Conservation (phyloP, 1,284 basidiomycete genomes). For the Irpex sp. region DNA sequence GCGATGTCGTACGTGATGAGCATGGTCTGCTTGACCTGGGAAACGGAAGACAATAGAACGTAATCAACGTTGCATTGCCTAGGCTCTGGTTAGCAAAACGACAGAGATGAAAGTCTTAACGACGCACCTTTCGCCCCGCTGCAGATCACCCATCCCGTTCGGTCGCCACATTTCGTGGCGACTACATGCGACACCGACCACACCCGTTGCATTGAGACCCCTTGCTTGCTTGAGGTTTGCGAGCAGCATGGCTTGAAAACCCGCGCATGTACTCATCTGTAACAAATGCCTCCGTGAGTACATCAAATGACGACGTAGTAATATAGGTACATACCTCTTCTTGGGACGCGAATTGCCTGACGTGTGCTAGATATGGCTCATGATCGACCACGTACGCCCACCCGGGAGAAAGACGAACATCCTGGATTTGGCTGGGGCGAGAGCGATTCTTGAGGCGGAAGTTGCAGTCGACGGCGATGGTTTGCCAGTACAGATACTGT, state of each 20-base stretch:
- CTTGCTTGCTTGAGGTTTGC: constrained; percentile 16
- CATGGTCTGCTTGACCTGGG: background rate
- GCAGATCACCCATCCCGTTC: constrained; percentile 22
- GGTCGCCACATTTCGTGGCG: constrained; percentile 21
- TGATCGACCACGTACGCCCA: constrained; percentile 26
- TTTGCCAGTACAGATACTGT: constrained; percentile 16
- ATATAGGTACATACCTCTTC: constrained; percentile 16
- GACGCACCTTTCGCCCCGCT: constrained; percentile 22
- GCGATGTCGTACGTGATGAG: constrained; percentile 18
- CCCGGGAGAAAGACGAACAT: constrained; percentile 19
- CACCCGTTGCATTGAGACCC: constrained; percentile 19
- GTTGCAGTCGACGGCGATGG: constrained; percentile 25
- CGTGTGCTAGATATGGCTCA: constrained; percentile 16
- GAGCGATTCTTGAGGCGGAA: constrained; percentile 25
- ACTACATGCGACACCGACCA: constrained; percentile 18
- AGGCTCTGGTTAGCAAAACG: background rate
- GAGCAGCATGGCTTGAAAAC: constrained; percentile 14
- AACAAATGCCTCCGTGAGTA: background rate
- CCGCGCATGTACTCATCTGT: constrained; percentile 16
- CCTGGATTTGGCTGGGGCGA: constrained; percentile 15
- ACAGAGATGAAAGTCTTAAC: background rate
- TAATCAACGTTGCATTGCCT: constrained; percentile 17
- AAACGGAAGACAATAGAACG: constrained; percentile 15
- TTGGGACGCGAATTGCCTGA: constrained; percentile 8
- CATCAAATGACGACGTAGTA: background rate